A percentile compares a stretch with the other conserved stretches of the same genome.
phyloP scores from a whole-genome alignment of 441 rosid genomes.

The Syzygium malaccense region DNA sequence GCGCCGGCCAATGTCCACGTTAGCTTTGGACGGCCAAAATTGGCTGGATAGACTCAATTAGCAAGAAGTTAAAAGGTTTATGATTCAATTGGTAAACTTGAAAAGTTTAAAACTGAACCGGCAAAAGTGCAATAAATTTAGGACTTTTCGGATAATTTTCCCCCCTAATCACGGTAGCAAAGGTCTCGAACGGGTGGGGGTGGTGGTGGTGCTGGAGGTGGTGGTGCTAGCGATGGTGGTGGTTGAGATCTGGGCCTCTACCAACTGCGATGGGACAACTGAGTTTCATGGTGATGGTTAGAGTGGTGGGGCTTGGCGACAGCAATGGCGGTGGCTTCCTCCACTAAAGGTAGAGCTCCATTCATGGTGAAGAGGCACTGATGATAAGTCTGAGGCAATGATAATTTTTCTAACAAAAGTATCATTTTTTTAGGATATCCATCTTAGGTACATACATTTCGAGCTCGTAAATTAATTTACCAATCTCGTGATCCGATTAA shows the following conservation, averaged over 20 bases:
- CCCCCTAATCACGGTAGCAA: background rate
- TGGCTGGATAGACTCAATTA: no score
- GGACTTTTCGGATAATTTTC: background rate
- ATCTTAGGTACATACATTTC: background rate
- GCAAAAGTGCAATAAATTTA: no score
- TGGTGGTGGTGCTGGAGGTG: background rate
- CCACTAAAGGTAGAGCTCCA: background rate
- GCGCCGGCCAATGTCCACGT: no score
- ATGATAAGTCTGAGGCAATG: background rate
- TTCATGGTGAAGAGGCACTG: background rate
- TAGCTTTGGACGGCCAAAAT: no score
- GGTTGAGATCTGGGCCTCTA: background rate
- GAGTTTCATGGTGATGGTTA: background rate
- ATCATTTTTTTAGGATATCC: background rate
- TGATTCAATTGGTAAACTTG: no score
- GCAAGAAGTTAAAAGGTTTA: no score
- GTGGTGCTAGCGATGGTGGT: background rate
- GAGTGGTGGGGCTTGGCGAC: background rate
- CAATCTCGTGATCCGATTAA: background rate
- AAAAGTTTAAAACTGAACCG: no score
- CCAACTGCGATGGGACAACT: background rate
- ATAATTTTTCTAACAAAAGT: background rate
- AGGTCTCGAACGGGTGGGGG: accelerated
- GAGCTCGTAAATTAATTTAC: background rate
- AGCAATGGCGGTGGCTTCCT: accelerated